Evolutionary conservation across 2,329 filamentous ascomycete species (phyloP), one percentile per base, ranked within the genome.

Genomic region (Ophioceras dolichostomum): DNA sequence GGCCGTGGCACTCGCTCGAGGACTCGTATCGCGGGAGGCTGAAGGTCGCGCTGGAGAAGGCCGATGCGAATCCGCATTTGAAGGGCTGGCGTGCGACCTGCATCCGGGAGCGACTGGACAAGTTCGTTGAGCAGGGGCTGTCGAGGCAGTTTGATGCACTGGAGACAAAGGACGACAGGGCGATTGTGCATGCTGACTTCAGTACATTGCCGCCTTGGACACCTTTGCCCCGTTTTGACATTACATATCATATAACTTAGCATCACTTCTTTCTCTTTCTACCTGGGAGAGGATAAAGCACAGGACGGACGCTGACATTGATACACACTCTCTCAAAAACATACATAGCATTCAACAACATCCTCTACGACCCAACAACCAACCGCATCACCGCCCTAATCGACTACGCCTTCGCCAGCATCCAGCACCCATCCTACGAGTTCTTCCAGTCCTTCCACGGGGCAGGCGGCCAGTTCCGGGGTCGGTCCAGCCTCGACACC

Each of bases 51-150:
- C 47, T 56, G 10, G 18, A 43, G 28, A 43, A 43, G 37, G 48
- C 49, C 30, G 48, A 55, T 38, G 42, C 33, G 19, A 53, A 52
- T 35, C 41, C 46, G 43, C 20, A 44, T 26, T 47, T 58, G 19
- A 41, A 51, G 32, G 54, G 54, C 36, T 58, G 55, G 54, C 47
- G 41, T 20, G 42, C 42, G 14, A 53, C 55, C 27, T 47, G 47
- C 21, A 33, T 56, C 4, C 47, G 54, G 39, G 33, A 49, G 18
- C 51, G 53, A 2, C 34, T 59, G 9, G 46, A 54, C 21, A 39
- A 38, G 12, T 59, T 55, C 40, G 33, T 51, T 24, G 40, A 41
- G 6, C 32, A 41, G 19, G 50, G 50, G 7, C 17, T 55, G 9
- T 34, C 49, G 16, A 41, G 34, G 2, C 47, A 51, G 34, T 51